Percentiles rank a stretch among this genome's conserved stretches.
These are phyloP conservation scores for Cryptococcus deneoformans DNA, from an alignment of 1,284 basidiomycete genomes.

Conservation along the genomic window DNA sequence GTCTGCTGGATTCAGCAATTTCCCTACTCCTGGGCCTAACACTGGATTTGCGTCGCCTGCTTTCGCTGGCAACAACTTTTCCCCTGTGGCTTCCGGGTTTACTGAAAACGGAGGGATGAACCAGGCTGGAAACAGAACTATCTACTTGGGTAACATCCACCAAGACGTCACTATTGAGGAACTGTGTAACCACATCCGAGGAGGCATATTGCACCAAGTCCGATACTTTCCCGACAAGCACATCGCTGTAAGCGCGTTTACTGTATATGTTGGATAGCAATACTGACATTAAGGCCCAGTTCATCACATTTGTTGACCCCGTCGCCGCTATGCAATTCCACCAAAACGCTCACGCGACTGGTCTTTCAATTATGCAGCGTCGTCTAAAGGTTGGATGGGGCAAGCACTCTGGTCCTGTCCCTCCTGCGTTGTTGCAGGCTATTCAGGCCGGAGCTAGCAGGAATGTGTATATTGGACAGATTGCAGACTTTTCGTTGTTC, in stretches of 20 bases:
- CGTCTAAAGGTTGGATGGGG: slow-evolving; percentile 94
- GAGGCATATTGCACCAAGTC: slow-evolving; percentile 79
- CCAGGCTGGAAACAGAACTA: slow-evolving; percentile 65
- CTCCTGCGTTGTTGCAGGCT: slow-evolving; percentile 69
- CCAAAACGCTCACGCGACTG: slow-evolving; percentile 81
- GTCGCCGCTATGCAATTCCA: slow-evolving; percentile 86
- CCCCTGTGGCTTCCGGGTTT: slow-evolving; percentile 18
- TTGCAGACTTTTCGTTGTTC: slow-evolving; percentile 87
- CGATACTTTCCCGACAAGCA: slow-evolving; percentile 92
- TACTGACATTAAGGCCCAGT: slow-evolving; percentile 53
- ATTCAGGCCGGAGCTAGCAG: slow-evolving; percentile 87
- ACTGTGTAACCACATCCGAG: slow-evolving; percentile 83
- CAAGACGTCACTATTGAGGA: slow-evolving; percentile 92
- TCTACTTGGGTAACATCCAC: slow-evolving; percentile 91
- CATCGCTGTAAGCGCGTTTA: slow-evolving; percentile 64
- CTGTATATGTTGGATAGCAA: not conserved
- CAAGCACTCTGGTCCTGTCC: slow-evolving; percentile 79
- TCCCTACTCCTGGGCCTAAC: slow-evolving; percentile 17
- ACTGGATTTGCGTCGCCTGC: slow-evolving; percentile 15
- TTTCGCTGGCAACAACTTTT: slow-evolving; percentile 11
- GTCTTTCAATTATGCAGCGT: slow-evolving; percentile 82
- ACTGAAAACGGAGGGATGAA: slow-evolving; percentile 11
- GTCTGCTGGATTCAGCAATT: slow-evolving; percentile 27
- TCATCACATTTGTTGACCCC: slow-evolving; percentile 86
- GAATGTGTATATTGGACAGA: slow-evolving; percentile 91